Percentiles rank a stretch among this genome's conserved stretches.
These are phyloP conservation scores for Ophiostoma ulmi DNA, from an alignment of 2,329 filamentous ascomycete species.

Conservation along the genomic window DNA sequence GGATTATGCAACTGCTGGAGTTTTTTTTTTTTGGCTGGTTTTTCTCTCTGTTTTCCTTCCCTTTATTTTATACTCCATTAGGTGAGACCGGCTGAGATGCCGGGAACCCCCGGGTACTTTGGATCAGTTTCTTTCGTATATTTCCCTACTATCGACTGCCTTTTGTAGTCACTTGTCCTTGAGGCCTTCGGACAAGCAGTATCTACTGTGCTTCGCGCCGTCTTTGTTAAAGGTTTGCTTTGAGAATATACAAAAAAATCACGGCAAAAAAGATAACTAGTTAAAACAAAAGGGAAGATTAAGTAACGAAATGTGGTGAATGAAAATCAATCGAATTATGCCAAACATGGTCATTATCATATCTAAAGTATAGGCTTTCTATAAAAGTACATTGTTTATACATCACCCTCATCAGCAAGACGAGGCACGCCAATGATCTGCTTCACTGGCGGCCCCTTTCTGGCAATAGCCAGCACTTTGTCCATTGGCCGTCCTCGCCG, in stretches of 20 bases:
- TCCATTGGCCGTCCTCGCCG: constrained; percentile 27
- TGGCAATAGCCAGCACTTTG: constrained; percentile 10
- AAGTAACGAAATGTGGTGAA: not conserved
- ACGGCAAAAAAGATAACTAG: not conserved
- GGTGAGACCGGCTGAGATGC: too few relatives aligned
- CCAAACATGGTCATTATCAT: constrained; percentile 2
- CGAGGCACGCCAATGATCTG: constrained; percentile 25
- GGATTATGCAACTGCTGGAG: not conserved
- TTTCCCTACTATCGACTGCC: not conserved
- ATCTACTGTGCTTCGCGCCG: not conserved
- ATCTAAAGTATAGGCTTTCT: not conserved
- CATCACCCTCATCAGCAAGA: constrained; percentile 6
- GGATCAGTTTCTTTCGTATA: too few relatives aligned
- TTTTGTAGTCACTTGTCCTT: not conserved
- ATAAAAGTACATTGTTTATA: not conserved
- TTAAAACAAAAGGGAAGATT: not conserved
- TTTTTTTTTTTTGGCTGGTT: not conserved
- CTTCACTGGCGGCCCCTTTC: not conserved
- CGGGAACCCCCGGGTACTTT: too few relatives aligned
- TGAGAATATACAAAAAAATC: not conserved
- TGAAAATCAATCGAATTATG: not conserved
- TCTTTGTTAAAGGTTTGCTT: not conserved
- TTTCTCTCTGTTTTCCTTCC: not conserved
- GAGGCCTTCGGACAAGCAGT: constrained; percentile 6
- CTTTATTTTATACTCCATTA: too few relatives aligned